These are phyloP conservation scores for Theileria orientalis DNA, from an alignment of 169 alveolate species.

Conservation along the genomic window DNA sequence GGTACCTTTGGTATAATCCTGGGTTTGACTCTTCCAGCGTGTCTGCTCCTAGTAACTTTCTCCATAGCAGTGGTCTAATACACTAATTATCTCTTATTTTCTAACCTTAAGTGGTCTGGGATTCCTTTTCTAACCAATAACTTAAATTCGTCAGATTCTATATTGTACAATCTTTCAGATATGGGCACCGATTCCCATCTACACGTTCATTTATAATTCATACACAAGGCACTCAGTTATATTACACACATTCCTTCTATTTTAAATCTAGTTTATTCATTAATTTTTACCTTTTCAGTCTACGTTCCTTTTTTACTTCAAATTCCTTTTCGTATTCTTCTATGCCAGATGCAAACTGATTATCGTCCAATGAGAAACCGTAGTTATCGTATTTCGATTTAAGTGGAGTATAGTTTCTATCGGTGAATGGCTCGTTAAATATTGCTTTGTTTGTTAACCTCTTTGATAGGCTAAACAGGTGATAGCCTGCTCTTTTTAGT, in stretches of 20 bases:
- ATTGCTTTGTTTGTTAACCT: conserved; percentile 33
- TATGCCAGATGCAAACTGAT: conserved; percentile 41
- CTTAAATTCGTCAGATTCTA: conserved; percentile 37
- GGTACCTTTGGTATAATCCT: conserved; percentile 56
- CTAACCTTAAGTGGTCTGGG: conserved; percentile 74
- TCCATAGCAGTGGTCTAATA: conserved; percentile 52
- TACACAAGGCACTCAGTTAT: background rate
- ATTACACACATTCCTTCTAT: too few relatives aligned
- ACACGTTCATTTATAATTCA: background rate
- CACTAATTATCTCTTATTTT: background rate
- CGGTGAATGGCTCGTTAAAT: background rate
- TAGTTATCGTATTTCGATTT: conserved; percentile 33
- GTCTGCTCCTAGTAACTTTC: conserved; percentile 41
- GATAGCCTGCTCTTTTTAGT: conserved; percentile 31
- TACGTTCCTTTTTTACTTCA: conserved; percentile 59
- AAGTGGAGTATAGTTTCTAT: background rate
- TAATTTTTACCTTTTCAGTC: conserved; percentile 47
- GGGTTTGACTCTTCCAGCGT: conserved; percentile 13
- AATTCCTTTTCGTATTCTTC: conserved; percentile 39
- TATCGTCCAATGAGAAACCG: conserved; percentile 53
- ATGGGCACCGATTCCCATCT: conserved; percentile 51
- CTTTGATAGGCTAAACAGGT: conserved; percentile 54
- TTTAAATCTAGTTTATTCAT: too few relatives aligned
- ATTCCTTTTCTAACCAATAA: conserved; percentile 74
- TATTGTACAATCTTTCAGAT: conserved; percentile 9